Percentiles rank a stretch among this genome's conserved stretches.
Conservation (phyloP, 2,329 filamentous ascomycete genomes). For the Fusarium gaditjirri region DNA sequence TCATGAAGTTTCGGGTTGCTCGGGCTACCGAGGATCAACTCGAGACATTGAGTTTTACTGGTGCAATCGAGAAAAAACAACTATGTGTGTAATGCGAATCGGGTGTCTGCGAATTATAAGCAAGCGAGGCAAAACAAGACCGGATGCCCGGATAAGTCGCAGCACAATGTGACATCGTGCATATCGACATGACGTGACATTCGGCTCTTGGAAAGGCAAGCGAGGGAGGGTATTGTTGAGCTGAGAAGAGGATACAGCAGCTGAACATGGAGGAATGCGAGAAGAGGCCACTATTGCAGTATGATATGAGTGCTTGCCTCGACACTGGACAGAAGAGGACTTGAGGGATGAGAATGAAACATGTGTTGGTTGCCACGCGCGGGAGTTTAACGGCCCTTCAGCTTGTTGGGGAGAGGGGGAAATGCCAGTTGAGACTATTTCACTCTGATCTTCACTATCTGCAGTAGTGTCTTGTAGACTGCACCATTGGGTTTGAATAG, state of each 20-base stretch:
- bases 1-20: conserved; percentile 9
- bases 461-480: background rate
- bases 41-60: background rate
- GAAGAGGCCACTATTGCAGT: background rate
- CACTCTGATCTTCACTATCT: background rate
- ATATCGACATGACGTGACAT: conserved; percentile 23
- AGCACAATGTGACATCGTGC: conserved; percentile 30
- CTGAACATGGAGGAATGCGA: background rate
- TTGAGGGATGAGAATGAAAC: background rate
- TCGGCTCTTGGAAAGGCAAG: background rate
- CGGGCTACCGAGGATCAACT: background rate
- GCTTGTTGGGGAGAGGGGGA: background rate
- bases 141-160: conserved; percentile 8
- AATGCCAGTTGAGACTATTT: background rate
- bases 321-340: background rate
- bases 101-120: conserved; percentile 3
- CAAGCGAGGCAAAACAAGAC: conserved; percentile 1
- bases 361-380: conserved; percentile 12
- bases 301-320: background rate
- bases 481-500: background rate
- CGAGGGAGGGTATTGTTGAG: background rate
- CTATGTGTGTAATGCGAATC: background rate
- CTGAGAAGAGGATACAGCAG: conserved; percentile 12
- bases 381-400: conserved; percentile 1
- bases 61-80: background rate